A percentile compares a stretch with the other conserved stretches of the same genome.
Conservation (phyloP, 257 asterid genomes). For the Verbascum thapsus region DNA sequence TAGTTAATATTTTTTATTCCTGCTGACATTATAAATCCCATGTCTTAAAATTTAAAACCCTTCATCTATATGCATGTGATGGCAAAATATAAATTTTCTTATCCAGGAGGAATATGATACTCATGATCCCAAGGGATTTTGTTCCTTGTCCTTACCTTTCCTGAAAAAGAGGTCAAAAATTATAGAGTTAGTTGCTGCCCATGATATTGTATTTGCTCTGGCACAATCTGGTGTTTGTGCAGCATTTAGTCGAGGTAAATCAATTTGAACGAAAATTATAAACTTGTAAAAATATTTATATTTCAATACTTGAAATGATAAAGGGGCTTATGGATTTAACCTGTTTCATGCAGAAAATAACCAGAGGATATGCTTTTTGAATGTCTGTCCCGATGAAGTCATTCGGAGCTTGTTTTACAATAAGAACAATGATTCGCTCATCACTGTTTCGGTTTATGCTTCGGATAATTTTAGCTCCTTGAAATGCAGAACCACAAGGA, state of each 20-base stretch:
- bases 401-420: slow-evolving; percentile 96
- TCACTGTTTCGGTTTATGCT: slow-evolving; percentile 97
- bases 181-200: slow-evolving; percentile 96
- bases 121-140: slow-evolving; percentile 91
- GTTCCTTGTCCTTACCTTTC: slow-evolving; percentile 70
- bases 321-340: slow-evolving; percentile 25
- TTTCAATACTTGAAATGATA: slow-evolving; percentile 3
- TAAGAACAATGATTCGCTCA: slow-evolving; percentile 95
- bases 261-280: background rate
- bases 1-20: background rate
- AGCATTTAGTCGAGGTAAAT: slow-evolving; percentile 93
- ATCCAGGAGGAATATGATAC: slow-evolving; percentile 98
- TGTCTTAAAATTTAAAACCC: background rate
- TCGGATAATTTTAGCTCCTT: slow-evolving; percentile 93
- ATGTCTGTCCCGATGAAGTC: slow-evolving; percentile 94
- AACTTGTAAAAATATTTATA: background rate
- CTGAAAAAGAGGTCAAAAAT: slow-evolving; percentile 90
- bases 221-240: slow-evolving; percentile 99
- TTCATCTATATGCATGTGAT: too few species aligned
- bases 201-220: slow-evolving; percentile 97
- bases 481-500: slow-evolving; percentile 96
- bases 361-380: slow-evolving; percentile 94
- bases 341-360: slow-evolving; percentile 74
- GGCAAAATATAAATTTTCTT: slow-evolving; percentile 20
- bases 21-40: too few species aligned